A percentile compares a stretch with the other conserved stretches of the same genome.
These are phyloP conservation scores for Colletotrichum acutatum DNA, from an alignment of 2,329 filamentous ascomycete genomes.

Conservation along the genomic window DNA sequence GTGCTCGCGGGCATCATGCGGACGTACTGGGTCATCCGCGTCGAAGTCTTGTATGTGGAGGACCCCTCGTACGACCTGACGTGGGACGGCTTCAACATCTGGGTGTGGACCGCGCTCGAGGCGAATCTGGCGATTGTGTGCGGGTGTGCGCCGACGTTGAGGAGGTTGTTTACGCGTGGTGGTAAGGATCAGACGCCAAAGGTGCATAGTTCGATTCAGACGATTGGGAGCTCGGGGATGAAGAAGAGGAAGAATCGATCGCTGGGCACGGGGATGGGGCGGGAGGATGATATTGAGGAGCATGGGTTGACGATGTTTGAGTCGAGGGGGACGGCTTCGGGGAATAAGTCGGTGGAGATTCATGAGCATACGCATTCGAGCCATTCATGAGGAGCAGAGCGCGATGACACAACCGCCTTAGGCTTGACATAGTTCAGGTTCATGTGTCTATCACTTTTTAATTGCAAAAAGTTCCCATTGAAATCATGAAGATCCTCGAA, in stretches of 20 bases:
- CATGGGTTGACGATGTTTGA: not conserved
- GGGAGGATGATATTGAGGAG: not conserved
- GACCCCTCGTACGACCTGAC: constrained; percentile 51
- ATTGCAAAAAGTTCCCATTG: not conserved
- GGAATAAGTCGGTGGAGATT: not conserved
- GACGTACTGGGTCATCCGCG: constrained; percentile 46
- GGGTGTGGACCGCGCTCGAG: constrained; percentile 55
- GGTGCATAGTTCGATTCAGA: constrained; percentile 3
- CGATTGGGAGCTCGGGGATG: not conserved
- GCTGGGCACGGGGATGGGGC: not conserved
- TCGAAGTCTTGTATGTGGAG: constrained; percentile 36
- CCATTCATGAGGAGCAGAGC: not conserved
- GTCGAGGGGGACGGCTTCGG: not conserved
- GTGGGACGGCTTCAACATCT: constrained; percentile 52
- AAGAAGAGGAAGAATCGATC: not conserved
- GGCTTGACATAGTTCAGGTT: not conserved
- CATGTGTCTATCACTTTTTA: not conserved
- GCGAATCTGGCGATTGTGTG: constrained; percentile 53
- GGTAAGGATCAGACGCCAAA: not conserved
- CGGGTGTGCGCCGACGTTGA: constrained; percentile 50
- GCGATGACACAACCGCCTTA: not conserved
- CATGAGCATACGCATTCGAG: not conserved
- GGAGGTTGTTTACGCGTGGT: constrained; percentile 35
- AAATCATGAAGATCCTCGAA: too few relatives aligned
- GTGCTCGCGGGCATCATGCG: constrained; percentile 49